Evolutionary conservation across 139 green algal genomes (phyloP).

Genomic region (Dunaliella sp.): DNA sequence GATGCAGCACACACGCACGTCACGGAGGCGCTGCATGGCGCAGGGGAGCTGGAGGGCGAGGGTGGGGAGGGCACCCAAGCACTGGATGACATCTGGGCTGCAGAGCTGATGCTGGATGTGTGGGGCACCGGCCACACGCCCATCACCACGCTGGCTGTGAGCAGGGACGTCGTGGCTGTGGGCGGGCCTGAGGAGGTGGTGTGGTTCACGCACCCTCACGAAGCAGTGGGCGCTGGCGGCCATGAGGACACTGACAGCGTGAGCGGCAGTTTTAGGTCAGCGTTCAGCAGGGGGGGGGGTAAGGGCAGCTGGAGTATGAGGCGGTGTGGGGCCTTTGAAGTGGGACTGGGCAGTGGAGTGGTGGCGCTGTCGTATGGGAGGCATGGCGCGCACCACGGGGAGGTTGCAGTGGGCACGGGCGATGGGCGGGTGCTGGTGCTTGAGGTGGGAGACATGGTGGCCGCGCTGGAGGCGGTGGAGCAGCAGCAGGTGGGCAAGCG

Average conservation of each 20-base stretch:
- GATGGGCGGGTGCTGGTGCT: constrained; percentile 22
- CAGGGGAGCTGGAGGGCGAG: background rate
- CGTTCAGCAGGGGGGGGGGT: background rate
- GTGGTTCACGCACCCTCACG: constrained; percentile 12
- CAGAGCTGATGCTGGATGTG: background rate
- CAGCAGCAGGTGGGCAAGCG: background rate
- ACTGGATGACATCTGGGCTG: background rate
- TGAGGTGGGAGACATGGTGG: background rate
- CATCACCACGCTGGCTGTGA: constrained; percentile 11
- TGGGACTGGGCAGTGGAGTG: background rate
- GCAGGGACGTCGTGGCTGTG: constrained; percentile 28
- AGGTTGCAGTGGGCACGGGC: background rate
- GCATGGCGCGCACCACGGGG: background rate
- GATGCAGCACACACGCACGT: too few species aligned
- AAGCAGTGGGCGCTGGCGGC: too few species aligned
- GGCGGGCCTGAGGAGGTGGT: constrained; percentile 5
- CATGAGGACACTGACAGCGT: background rate
- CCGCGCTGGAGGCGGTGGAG: background rate
- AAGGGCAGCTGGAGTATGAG: background rate
- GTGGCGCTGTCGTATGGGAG: background rate
- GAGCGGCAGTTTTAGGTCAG: too few species aligned
- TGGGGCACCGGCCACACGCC: background rate
- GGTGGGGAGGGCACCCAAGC: background rate
- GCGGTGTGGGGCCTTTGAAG: background rate
- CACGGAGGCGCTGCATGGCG: background rate